phyloP scores from a whole-genome alignment of 305 asterid genomes.

The Striga hermonthica region DNA sequence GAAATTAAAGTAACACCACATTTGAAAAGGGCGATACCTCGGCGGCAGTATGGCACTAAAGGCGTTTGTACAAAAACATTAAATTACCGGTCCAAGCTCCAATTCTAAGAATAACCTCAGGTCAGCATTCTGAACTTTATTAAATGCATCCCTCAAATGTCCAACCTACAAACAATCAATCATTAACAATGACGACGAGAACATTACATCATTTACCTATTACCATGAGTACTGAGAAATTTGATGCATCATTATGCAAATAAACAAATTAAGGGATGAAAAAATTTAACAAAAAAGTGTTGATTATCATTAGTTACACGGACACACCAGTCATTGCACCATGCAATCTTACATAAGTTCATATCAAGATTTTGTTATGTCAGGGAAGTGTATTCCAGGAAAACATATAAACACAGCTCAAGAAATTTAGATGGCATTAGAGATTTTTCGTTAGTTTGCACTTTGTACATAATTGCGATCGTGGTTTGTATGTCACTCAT shows the following conservation, averaged over 20 bases:
- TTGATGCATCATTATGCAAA: slow-evolving; percentile 1
- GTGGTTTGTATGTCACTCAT: not conserved
- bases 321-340: not conserved
- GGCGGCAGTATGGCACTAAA: not conserved
- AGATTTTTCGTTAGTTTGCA: slow-evolving; percentile 11
- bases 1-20: slow-evolving; percentile 18
- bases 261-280: not conserved
- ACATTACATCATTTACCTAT: slow-evolving; percentile 1
- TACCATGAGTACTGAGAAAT: slow-evolving; percentile 8
- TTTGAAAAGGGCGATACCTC: slow-evolving; percentile 18
- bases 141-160: slow-evolving; percentile 39
- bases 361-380: not conserved
- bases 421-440: not conserved
- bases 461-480: not conserved
- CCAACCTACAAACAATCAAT: slow-evolving; percentile 41
- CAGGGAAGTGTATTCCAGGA: not conserved
- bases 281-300: slow-evolving; percentile 3
- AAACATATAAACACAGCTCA: slow-evolving; percentile 5
- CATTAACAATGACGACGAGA: slow-evolving; percentile 22
- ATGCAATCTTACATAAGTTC: slow-evolving; percentile 15
- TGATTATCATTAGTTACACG: slow-evolving; percentile 4
- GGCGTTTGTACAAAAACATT: slow-evolving; percentile 21
- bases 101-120: slow-evolving; percentile 46
- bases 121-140: slow-evolving; percentile 42
- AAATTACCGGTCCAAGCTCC: slow-evolving; percentile 47